Conservation (phyloP, 2,329 filamentous ascomycete genomes). For the Lecanicillium sp. region DNA sequence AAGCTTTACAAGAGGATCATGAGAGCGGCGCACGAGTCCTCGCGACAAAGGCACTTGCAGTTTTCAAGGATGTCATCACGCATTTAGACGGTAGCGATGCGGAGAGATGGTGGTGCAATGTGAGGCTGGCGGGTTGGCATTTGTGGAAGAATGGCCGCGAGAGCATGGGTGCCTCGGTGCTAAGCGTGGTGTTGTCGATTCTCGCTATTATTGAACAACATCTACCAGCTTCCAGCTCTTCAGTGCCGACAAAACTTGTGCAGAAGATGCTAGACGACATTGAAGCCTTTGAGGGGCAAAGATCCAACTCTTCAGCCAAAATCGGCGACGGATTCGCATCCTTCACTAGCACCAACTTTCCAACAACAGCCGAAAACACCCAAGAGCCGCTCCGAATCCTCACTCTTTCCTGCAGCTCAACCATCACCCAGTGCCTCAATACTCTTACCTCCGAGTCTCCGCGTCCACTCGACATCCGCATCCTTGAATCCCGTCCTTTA, state of each 20-base stretch:
- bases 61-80: conserved; percentile 37
- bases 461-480: conserved; percentile 41
- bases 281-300: conserved; percentile 11
- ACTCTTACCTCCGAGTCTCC: conserved; percentile 24
- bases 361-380: conserved; percentile 11
- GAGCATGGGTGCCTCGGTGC: conserved; percentile 55
- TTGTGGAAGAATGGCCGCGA: conserved; percentile 58
- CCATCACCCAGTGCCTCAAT: conserved; percentile 42
- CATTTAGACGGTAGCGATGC: conserved; percentile 18
- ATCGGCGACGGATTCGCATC: conserved; percentile 27
- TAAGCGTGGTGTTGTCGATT: conserved; percentile 37
- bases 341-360: conserved; percentile 20
- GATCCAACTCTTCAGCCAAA: conserved; percentile 17
- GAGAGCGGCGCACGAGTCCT: conserved; percentile 51
- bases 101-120: conserved; percentile 44
- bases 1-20: conserved; percentile 44
- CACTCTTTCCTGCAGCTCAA: conserved; percentile 56
- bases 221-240: conserved; percentile 11
- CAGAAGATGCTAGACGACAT: conserved; percentile 13
- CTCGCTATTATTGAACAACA: conserved; percentile 31
- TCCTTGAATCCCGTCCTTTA: conserved; percentile 59
- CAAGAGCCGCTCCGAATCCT: conserved; percentile 35
- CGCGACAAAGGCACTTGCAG: conserved; percentile 41
- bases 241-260: background rate
- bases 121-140: conserved; percentile 53